Evolutionary conservation across 176 grass and related monocot species (phyloP).

Genomic region (Tillandsia fasciculata): DNA sequence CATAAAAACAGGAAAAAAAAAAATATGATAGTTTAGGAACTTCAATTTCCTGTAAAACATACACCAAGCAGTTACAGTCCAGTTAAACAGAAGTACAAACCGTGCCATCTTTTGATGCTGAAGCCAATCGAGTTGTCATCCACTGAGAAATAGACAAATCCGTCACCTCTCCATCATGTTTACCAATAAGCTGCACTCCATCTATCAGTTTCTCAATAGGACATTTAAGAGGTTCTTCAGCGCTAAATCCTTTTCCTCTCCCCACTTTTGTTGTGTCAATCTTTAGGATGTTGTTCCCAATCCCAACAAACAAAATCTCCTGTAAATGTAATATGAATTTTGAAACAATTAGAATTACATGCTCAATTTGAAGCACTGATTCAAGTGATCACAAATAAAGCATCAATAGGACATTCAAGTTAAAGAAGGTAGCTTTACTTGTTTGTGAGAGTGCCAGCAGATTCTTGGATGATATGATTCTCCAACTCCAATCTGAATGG

Average conservation of each 20-base stretch:
- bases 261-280: slow-evolving; percentile 73
- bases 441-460: slow-evolving; percentile 97
- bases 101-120: slow-evolving; percentile 92
- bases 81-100: slow-evolving; percentile 36
- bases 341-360: slow-evolving; percentile 4
- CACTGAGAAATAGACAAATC: slow-evolving; percentile 94
- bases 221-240: slow-evolving; percentile 64
- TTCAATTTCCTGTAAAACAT: too few relatives aligned
- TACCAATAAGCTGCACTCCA: slow-evolving; percentile 67
- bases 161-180: slow-evolving; percentile 77
- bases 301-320: slow-evolving; percentile 94
- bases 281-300: slow-evolving; percentile 61
- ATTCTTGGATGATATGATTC: slow-evolving; percentile 87
- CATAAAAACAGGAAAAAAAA: too few relatives aligned
- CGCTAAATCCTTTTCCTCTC: slow-evolving; percentile 55
- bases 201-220: slow-evolving; percentile 56
- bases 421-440: slow-evolving; percentile 44
- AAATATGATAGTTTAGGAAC: too few relatives aligned
- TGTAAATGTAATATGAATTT: slow-evolving; percentile 14
- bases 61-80: too few relatives aligned
- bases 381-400: slow-evolving; percentile 8
- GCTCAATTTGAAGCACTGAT: not conserved
- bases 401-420: not conserved
- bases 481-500: slow-evolving; percentile 72
- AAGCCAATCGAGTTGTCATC: slow-evolving; percentile 91